Evolutionary conservation across 441 rosid species (phyloP).

Genomic region (Corymbia citriodora): DNA sequence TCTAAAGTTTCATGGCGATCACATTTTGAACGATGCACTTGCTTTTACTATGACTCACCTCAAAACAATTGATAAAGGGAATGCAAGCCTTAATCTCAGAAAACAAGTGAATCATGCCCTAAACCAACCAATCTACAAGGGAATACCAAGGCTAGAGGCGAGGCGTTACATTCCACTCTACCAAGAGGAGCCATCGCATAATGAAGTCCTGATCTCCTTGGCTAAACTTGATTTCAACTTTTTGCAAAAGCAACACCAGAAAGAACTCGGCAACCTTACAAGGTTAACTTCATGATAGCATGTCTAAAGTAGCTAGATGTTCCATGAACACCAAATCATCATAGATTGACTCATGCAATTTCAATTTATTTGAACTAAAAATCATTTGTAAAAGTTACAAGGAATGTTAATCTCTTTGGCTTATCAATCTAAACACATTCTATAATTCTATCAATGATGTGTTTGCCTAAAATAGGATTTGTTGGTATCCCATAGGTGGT

Average conservation of each 20-base stretch:
- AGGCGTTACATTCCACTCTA: conserved; percentile 19
- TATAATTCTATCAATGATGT: not conserved
- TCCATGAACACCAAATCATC: not conserved
- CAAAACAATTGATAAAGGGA: not conserved
- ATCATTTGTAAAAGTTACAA: not conserved
- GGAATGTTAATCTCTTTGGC: no score
- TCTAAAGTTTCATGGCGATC: not conserved
- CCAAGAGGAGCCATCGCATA: conserved; percentile 12
- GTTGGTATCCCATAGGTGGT: conserved; percentile 20
- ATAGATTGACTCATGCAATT: not conserved
- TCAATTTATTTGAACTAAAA: not conserved
- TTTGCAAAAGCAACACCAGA: conserved; percentile 13
- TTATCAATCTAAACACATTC: not conserved
- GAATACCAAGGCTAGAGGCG: conserved; percentile 17
- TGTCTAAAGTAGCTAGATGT: no score
- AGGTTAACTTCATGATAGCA: not conserved
- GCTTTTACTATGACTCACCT: not conserved
- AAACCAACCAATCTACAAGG: conserved; percentile 12
- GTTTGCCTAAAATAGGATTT: not conserved
- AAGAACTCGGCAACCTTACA: not conserved
- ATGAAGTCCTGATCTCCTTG: conserved; percentile 18
- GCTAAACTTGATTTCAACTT: conserved; percentile 29
- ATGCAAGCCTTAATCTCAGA: conserved; percentile 1
- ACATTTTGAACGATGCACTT: not conserved
- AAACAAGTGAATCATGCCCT: conserved; percentile 17